Conservation (phyloP, 352 stramenopile genomes). For the Phytopythium ostracodes region DNA sequence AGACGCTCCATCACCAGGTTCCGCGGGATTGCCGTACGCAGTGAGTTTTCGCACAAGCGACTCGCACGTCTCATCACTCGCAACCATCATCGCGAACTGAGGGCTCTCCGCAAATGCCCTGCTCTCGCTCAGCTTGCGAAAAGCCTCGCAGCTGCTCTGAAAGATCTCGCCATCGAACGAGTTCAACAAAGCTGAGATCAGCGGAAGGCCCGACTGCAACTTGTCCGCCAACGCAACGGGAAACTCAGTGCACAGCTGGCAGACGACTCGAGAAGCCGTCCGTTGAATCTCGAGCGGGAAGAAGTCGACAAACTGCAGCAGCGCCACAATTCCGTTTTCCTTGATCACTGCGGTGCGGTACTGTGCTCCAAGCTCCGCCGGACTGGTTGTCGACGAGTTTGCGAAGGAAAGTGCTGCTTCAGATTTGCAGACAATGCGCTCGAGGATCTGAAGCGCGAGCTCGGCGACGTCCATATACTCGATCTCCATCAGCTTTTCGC, state of each 20-base stretch:
- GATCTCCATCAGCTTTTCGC: conserved; percentile 69
- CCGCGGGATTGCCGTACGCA: conserved; percentile 14
- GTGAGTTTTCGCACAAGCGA: conserved; percentile 30
- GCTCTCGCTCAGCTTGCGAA: conserved; percentile 50
- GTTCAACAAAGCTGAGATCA: conserved; percentile 40
- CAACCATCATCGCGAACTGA: conserved; percentile 33
- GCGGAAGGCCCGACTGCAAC: conserved; percentile 33
- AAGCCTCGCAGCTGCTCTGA: conserved; percentile 39
- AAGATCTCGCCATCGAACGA: conserved; percentile 58
- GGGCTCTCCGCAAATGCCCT: conserved; percentile 27
- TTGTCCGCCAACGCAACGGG: conserved; percentile 18
- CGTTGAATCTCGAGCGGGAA: conserved; percentile 76
- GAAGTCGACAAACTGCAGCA: conserved; percentile 82
- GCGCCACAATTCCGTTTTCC: conserved; percentile 58
- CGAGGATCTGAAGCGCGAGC: conserved; percentile 61
- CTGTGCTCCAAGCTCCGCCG: conserved; percentile 18
- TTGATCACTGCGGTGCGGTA: conserved; percentile 42
- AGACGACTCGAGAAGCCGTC: conserved; percentile 47
- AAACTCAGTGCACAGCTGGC: conserved; percentile 46
- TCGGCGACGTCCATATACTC: conserved; percentile 84
- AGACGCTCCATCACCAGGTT: conserved; percentile 10
- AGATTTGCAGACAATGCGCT: conserved; percentile 43
- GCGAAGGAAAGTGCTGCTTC: conserved; percentile 6
- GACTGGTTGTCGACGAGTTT: not conserved
- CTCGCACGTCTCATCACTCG: conserved; percentile 35